Conservation (phyloP, 192 early-diverging fungal genomes). For the Linderina pennispora region DNA sequence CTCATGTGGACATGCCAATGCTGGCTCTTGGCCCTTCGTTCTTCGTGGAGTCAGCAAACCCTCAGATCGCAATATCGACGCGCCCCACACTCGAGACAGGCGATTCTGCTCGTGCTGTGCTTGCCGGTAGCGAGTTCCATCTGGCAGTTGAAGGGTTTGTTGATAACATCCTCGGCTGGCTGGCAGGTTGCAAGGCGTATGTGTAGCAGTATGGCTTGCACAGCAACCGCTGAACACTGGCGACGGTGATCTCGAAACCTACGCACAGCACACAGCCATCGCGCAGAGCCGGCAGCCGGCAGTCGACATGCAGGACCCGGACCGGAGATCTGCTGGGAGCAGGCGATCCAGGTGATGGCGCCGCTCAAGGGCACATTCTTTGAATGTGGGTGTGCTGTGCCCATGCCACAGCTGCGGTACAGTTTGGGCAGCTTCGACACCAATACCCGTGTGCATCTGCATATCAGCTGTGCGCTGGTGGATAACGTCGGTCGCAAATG, state of each 20-base stretch:
- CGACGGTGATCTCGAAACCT: conserved; percentile 5
- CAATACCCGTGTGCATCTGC: conserved; percentile 17
- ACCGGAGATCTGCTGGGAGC: too few relatives aligned
- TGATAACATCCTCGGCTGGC: conserved; percentile 3
- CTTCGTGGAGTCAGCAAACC: conserved; percentile 16
- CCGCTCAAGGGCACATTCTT: conserved; percentile 32
- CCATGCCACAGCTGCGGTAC: conserved; percentile 21
- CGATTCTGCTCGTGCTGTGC: conserved; percentile 10
- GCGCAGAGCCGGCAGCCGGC: conserved; percentile 6
- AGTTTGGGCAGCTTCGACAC: conserved; percentile 20
- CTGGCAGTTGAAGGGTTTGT: conserved; percentile 39
- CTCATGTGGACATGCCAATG: background rate
- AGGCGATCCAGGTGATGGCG: too few relatives aligned
- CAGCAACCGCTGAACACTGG: conserved; percentile 10
- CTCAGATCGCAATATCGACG: conserved; percentile 23
- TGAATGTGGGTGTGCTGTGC: conserved; percentile 28
- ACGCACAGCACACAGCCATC: conserved; percentile 10
- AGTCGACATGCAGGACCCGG: too few relatives aligned
- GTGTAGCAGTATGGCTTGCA: conserved; percentile 32
- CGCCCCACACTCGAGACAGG: conserved; percentile 18
- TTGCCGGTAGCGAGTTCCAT: conserved; percentile 35
- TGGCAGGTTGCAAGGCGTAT: conserved; percentile 1
- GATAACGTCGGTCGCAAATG: conserved; percentile 17
- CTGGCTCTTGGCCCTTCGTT: conserved; percentile 20
- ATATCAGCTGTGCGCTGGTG: conserved; percentile 27